Conservation (phyloP, 169 alveolate genomes). For the Plasmodium blacklocki region DNA sequence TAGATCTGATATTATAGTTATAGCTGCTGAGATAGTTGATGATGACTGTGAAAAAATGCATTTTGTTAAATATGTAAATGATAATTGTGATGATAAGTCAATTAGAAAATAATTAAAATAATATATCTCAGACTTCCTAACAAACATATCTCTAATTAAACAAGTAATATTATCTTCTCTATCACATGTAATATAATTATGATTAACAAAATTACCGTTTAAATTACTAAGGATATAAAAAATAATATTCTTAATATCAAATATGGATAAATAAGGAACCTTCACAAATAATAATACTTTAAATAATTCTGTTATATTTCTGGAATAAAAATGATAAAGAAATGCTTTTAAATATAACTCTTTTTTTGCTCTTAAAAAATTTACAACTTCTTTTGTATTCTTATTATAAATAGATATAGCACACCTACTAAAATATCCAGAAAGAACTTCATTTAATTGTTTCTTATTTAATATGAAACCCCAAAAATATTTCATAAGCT, state of each 20-base stretch:
- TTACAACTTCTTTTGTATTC: slow-evolving; percentile 57
- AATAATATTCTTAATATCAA: slow-evolving; percentile 53
- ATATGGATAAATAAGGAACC: slow-evolving; percentile 38
- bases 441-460: slow-evolving; percentile 64
- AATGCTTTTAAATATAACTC: slow-evolving; percentile 58
- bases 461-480: slow-evolving; percentile 27
- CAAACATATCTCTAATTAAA: slow-evolving; percentile 67
- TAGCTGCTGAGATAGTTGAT: slow-evolving; percentile 69
- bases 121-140: slow-evolving; percentile 55
- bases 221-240: slow-evolving; percentile 45
- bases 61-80: slow-evolving; percentile 32
- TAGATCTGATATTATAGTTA: slow-evolving; percentile 47
- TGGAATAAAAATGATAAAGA: slow-evolving; percentile 59
- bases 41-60: slow-evolving; percentile 63
- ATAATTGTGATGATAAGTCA: slow-evolving; percentile 48
- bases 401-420: slow-evolving; percentile 65
- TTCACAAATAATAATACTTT: slow-evolving; percentile 59
- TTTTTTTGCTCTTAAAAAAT: slow-evolving; percentile 45
- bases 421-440: slow-evolving; percentile 70
- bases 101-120: slow-evolving; percentile 62
- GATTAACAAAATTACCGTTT: slow-evolving; percentile 33
- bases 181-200: slow-evolving; percentile 27
- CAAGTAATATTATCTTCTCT: slow-evolving; percentile 66
- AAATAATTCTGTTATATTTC: slow-evolving; percentile 67
- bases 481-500: slow-evolving; percentile 57